These are phyloP conservation scores for Carex myosuroides DNA, from an alignment of 176 grass and related monocot species.

Conservation along the genomic window DNA sequence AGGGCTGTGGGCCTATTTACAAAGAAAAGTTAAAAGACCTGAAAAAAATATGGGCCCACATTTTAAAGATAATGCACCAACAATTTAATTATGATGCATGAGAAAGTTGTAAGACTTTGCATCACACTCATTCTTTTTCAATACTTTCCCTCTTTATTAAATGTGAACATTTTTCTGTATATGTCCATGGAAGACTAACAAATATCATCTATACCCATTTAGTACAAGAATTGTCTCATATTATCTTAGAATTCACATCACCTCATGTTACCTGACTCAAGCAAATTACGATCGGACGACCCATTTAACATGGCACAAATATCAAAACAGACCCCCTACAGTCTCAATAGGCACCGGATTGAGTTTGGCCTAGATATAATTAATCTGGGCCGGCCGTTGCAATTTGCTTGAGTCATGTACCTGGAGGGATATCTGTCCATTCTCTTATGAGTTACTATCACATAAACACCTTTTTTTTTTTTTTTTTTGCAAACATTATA, in stretches of 20 bases:
- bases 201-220: too few species aligned
- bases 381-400: too few species aligned
- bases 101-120: background rate
- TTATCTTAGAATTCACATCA: background rate
- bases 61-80: background rate
- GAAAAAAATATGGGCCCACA: background rate
- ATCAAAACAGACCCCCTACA: too few species aligned
- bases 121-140: background rate
- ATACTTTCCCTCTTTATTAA: background rate
- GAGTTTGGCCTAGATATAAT: too few species aligned
- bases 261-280: too few species aligned
- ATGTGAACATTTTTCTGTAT: background rate
- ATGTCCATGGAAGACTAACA: background rate
- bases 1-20: background rate
- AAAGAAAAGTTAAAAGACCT: background rate
- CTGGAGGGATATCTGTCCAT: too few species aligned
- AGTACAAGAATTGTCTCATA: background rate
- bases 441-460: background rate
- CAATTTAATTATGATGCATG: background rate
- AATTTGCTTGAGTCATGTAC: too few species aligned
- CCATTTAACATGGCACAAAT: too few species aligned
- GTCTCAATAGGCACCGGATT: too few species aligned
- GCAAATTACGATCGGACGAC: too few species aligned
- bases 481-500: background rate
- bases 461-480: background rate